Evolutionary conservation across 1,284 basidiomycete species (phyloP), one percentile per base, ranked within the genome.

Genomic region (Ganoderma leucocontextum): DNA sequence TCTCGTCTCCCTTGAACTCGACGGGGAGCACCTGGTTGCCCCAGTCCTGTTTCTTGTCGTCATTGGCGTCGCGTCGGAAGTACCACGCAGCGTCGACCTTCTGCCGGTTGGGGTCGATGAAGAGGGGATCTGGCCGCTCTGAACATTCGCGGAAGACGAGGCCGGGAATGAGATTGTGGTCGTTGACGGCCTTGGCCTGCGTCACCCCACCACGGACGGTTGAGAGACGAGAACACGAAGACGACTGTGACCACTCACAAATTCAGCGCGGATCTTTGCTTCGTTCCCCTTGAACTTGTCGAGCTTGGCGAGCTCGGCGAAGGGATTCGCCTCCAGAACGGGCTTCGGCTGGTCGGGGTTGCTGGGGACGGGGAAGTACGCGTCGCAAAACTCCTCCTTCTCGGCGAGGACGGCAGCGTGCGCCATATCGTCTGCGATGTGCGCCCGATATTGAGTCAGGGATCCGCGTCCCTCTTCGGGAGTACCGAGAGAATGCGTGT

Each of bases 1-100:
- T 5, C 13, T 47, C 5, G 4, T 55, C 10, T 9, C 33, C 22
- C 57, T 64, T 64, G 57, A 58, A 64, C 57, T 60, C 63, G 42
- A 64, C 25, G 3, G 62, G 38, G 52, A 63, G 19, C 19, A 57
- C 35, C 9, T 57, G 55, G 35, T 57, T 17, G 35, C 19, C 55
- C 55, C 55, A 57, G 4, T 57, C 29, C 15, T 35, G 55, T n/a
- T 57, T 1, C 33, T 4, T 1, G 5, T n/a, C 8, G 35, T 38
- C 35, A 1, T 15, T n/a, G 19, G 29, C 5, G 19, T n/a, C 17
- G 1, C 29, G 17, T 38, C n/a, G 17, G 55, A 33, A 33, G n/a
- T 57, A 57, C 33, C 29, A n/a, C 3, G 33, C 55, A 9, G 55
- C 55, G 35, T 57, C 55, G 7, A 36, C 55, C 35, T 19, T 36